These are phyloP conservation scores for Colletotrichum sp. DNA, from an alignment of 2,329 filamentous ascomycete genomes.

Conservation along the genomic window DNA sequence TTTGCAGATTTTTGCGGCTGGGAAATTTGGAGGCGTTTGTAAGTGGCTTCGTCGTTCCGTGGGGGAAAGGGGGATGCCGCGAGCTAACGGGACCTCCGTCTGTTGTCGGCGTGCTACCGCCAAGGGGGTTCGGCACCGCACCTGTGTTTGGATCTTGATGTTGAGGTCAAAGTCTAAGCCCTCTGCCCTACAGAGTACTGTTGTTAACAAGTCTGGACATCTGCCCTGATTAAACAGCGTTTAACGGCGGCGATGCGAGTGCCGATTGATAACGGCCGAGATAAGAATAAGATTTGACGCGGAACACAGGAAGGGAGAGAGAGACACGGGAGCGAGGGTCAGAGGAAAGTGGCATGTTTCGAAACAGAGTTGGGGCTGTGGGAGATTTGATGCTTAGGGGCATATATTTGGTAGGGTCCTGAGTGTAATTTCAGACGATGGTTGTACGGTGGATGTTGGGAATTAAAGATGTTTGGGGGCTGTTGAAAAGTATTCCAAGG, in stretches of 20 bases:
- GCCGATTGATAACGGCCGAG: not conserved
- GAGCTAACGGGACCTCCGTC: not conserved
- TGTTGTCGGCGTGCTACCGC: not conserved
- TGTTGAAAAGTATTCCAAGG: not conserved
- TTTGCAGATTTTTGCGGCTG: not conserved
- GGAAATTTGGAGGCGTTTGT: not conserved
- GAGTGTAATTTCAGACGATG: not conserved
- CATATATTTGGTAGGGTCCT: not conserved
- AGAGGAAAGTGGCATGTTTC: conserved; percentile 4
- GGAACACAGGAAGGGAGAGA: not conserved
- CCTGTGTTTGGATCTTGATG: not conserved
- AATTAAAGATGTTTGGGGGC: not conserved
- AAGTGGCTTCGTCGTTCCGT: not conserved
- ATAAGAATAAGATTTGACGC: not conserved
- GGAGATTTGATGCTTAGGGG: not conserved
- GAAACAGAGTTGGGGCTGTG: not conserved
- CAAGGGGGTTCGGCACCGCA: not conserved
- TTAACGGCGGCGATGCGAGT: not conserved
- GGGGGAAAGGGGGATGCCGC: not conserved
- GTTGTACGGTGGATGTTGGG: not conserved
- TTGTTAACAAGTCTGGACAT: too few species aligned
- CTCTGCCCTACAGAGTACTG: not conserved
- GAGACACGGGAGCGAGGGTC: not conserved
- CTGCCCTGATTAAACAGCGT: too few species aligned
- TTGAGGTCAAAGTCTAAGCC: not conserved